A percentile compares a stretch with the other conserved stretches of the same genome.
phyloP scores from a whole-genome alignment of 2,329 filamentous ascomycete species.

The Colletotrichum euphorbiae region DNA sequence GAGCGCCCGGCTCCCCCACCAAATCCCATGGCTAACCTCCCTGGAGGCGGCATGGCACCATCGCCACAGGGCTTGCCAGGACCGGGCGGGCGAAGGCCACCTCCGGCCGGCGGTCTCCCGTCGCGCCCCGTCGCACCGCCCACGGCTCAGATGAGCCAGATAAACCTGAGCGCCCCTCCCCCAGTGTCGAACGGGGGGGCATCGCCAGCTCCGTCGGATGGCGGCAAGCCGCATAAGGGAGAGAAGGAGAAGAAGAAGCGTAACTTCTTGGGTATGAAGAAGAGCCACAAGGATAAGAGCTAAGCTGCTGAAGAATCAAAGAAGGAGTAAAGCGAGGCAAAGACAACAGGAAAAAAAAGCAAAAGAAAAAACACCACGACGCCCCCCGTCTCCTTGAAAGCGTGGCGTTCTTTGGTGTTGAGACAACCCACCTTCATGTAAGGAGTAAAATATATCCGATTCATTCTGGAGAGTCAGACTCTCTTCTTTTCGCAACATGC shows the following conservation, averaged over 20 bases:
- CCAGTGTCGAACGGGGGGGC: slow-evolving; percentile 27
- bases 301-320: background rate
- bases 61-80: slow-evolving; percentile 37
- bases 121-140: slow-evolving; percentile 57
- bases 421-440: background rate
- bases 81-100: slow-evolving; percentile 44
- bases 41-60: slow-evolving; percentile 45
- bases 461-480: no score
- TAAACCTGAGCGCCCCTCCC: slow-evolving; percentile 59
- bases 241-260: slow-evolving; percentile 74
- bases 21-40: slow-evolving; percentile 49
- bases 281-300: slow-evolving; percentile 50
- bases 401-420: slow-evolving; percentile 30
- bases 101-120: slow-evolving; percentile 49
- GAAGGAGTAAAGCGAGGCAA: background rate
- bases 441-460: background rate
- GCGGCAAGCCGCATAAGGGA: slow-evolving; percentile 61
- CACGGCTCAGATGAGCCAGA: slow-evolving; percentile 65
- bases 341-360: background rate
- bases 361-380: background rate
- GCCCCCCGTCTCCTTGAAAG: slow-evolving; percentile 2
- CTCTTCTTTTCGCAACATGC: no score
- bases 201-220: slow-evolving; percentile 44
- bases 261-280: slow-evolving; percentile 70
- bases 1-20: slow-evolving; percentile 73